A percentile compares a stretch with the other conserved stretches of the same genome.
These are phyloP conservation scores for Hevea brasiliensis DNA, from an alignment of 345 rosid species.

Conservation along the genomic window DNA sequence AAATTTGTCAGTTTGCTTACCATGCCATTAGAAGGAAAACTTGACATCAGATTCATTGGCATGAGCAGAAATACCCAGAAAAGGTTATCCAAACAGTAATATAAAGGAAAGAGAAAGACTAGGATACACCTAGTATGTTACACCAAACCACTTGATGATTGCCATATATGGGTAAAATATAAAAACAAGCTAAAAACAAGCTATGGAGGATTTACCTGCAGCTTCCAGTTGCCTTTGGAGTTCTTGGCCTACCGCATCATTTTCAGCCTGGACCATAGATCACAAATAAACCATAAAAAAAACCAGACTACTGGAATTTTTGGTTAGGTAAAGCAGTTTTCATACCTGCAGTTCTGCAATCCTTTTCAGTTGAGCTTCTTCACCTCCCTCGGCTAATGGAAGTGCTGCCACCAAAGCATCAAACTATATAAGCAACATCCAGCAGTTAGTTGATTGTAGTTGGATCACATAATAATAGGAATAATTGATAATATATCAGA, in stretches of 20 bases:
- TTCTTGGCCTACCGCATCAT: slow-evolving; percentile 80
- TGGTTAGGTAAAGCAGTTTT: not conserved
- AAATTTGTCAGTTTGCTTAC: not conserved
- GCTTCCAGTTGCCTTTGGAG: slow-evolving; percentile 92
- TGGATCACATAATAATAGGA: not conserved
- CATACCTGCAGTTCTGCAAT: slow-evolving; percentile 74
- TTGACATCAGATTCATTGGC: not conserved
- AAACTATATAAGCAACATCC: slow-evolving; percentile 47
- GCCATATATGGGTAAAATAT: no score
- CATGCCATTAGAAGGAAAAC: not conserved
- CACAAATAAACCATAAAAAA: not conserved
- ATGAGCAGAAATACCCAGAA: not conserved
- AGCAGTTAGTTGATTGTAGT: not conserved
- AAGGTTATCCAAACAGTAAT: not conserved
- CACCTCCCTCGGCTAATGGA: slow-evolving; percentile 86
- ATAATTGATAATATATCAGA: not conserved
- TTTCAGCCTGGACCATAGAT: slow-evolving; percentile 57
- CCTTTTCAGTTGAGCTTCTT: slow-evolving; percentile 84
- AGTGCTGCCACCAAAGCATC: slow-evolving; percentile 91
- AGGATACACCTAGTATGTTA: no score
- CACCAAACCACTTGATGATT: no score
- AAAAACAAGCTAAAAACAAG: not conserved
- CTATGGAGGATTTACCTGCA: slow-evolving; percentile 51
- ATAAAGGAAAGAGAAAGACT: not conserved
- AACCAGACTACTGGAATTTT: not conserved